Base-by-base conservation (phyloP, 2,329 filamentous ascomycete species). In the Botrytis fabae region DNA sequence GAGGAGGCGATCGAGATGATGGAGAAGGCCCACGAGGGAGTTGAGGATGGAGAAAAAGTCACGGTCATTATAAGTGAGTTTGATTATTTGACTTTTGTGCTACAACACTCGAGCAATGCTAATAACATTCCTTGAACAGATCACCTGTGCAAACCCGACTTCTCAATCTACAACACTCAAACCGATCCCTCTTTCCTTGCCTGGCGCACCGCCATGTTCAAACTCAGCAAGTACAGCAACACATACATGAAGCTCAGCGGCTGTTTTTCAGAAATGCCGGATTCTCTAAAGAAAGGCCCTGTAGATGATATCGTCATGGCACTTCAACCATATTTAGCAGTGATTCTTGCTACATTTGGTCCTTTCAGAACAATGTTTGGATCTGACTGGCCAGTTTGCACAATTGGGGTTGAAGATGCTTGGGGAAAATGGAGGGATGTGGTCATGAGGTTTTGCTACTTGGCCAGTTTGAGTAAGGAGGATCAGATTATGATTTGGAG, bases 211-310 rank as follows among this genome's bases (percentile, higher is more conserved):
- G 86, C 89, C 74, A 89, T 97, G 79, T 88, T 88, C 78, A 85
- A 87, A 14, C 89, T 97, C 79, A 88, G 90, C 77, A 86, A 86
- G 73, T 88, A 88, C 80, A 83, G 85, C 66, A 87, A 85, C 69
- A 90, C 91, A n/a, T 97, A 92, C 84, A 93, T 98, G 88, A 97
- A 98, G 84, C 87, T 98, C n/a, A 95, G 92, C 0, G 95, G 95
- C 12, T 89, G 87, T 64, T 95, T 98, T 82, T 90, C 92, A 28
- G 93, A 97, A 83, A 90, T 98, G 82, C 86, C 84, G 0, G 85
- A 85, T 64, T 81, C 84, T 18, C 83, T 90, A 76, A 85, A 84
- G 78, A 81, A 80, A 38, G 83, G 85, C 40, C 81, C 85, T 16
- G 80, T 86, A 48, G 83, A 87, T 73, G 85, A 88, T 51, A 87